Evolutionary conservation across 139 green algal species (phyloP).

Genomic region (Chara braunii): DNA sequence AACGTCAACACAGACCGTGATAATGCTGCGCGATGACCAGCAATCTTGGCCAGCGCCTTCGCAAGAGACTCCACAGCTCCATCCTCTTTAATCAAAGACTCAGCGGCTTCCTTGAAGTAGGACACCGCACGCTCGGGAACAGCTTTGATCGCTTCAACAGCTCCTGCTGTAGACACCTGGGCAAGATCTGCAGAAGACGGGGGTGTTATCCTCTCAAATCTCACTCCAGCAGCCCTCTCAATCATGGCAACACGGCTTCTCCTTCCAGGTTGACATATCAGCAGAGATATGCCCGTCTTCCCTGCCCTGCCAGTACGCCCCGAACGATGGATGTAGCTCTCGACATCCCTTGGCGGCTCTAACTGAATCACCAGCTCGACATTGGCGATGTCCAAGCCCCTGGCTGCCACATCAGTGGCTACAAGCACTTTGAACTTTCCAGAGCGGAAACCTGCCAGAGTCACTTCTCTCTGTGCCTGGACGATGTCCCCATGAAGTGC

Average conservation of each 20-base stretch:
- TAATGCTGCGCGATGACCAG: too few relatives aligned
- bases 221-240: conserved; percentile 65
- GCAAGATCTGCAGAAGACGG: conserved; percentile 88
- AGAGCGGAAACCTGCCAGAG: conserved; percentile 63
- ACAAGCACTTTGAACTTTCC: conserved; percentile 84
- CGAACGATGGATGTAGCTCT: conserved; percentile 84
- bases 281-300: conserved; percentile 72
- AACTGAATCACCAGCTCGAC: conserved; percentile 70
- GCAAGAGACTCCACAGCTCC: conserved; percentile 62
- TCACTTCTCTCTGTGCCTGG: conserved; percentile 51
- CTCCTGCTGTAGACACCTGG: conserved; percentile 53
- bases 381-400: conserved; percentile 86
- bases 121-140: conserved; percentile 47
- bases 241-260: conserved; percentile 78
- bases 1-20: too few relatives aligned
- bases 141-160: conserved; percentile 55
- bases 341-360: conserved; percentile 67
- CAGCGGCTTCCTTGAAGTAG: conserved; percentile 47
- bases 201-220: conserved; percentile 78
- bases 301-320: conserved; percentile 77
- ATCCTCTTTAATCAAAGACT: conserved; percentile 47
- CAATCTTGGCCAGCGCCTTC: conserved; percentile 79
- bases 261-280: conserved; percentile 64
- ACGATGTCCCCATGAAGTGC: conserved; percentile 89
- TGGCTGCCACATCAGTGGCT: conserved; percentile 91